These are phyloP conservation scores for Torulaspora globosa DNA, from an alignment of 1,139 yeast species.

Conservation along the genomic window DNA sequence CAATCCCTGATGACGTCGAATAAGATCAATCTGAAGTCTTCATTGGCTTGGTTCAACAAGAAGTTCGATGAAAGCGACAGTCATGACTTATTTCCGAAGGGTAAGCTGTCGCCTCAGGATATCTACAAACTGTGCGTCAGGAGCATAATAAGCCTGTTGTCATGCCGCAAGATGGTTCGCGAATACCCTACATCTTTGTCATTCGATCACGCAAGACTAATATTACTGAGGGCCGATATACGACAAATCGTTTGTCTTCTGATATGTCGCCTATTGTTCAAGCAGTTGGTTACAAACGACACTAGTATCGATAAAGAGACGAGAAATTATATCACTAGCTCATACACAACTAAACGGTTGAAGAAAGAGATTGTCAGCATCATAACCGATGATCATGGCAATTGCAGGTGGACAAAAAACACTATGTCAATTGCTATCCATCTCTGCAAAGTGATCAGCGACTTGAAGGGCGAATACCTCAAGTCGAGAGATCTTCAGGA, in stretches of 20 bases:
- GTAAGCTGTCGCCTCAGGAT: conserved; percentile 25
- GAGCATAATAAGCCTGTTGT: conserved; percentile 50
- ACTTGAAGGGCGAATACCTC: conserved; percentile 25
- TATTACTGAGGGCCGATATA: conserved; percentile 75
- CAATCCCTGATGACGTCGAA: conserved; percentile 63
- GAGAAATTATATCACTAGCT: conserved; percentile 30
- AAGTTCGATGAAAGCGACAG: conserved; percentile 34
- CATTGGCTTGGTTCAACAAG: conserved; percentile 66
- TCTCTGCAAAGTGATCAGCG: conserved; percentile 47
- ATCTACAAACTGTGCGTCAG: conserved; percentile 31
- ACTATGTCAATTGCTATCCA: conserved; percentile 70
- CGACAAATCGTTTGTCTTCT: conserved; percentile 80
- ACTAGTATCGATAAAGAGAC: conserved; percentile 29
- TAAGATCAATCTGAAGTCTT: conserved; percentile 61
- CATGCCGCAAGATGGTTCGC: conserved; percentile 75
- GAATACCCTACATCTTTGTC: conserved; percentile 83
- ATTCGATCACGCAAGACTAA: conserved; percentile 81
- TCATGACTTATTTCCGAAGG: conserved; percentile 16
- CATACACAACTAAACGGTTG: conserved; percentile 35
- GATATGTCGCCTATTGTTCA: conserved; percentile 66
- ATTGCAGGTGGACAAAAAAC: conserved; percentile 86
- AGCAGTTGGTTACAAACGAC: conserved; percentile 56
- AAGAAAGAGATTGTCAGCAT: conserved; percentile 68
- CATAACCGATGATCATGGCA: conserved; percentile 80
- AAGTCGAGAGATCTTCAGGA: conserved; percentile 3